Evolutionary conservation across 1,139 yeast genomes (phyloP).

Genomic region (Geotrichum citri-aurantii): DNA sequence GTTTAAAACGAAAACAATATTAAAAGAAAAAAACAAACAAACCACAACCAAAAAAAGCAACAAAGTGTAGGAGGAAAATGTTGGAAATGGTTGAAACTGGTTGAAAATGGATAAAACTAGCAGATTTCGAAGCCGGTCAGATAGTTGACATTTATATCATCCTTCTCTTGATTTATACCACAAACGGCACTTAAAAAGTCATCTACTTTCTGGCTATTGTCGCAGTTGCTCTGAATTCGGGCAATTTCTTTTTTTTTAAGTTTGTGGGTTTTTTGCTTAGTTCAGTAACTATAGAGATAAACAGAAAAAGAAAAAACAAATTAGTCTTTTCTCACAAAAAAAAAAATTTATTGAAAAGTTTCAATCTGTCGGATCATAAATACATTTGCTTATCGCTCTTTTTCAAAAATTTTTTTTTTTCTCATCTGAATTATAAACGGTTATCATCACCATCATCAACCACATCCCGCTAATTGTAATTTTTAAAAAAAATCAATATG

Average conservation of each 20-base stretch:
- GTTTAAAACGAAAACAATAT: too few relatives aligned
- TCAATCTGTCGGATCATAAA: neutral
- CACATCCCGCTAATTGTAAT: too few relatives aligned
- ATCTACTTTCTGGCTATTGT: neutral
- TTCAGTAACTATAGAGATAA: neutral
- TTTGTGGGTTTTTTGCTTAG: neutral
- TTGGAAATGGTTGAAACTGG: neutral
- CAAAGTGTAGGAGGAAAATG: neutral
- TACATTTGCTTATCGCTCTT: neutral
- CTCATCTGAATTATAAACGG: neutral
- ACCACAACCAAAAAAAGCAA: neutral
- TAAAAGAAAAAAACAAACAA: neutral
- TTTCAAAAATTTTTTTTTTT: neutral
- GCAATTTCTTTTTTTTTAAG: neutral
- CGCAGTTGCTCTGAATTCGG: neutral
- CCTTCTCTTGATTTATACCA: neutral
- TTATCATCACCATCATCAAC: neutral
- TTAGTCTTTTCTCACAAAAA: neutral
- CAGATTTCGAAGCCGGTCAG: neutral
- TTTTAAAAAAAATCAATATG: neutral
- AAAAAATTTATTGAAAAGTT: neutral
- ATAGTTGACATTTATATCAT: neutral
- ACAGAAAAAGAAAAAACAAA: neutral
- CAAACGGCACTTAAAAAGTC: neutral
- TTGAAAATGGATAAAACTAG: neutral